These are phyloP conservation scores for Dictyostelium intermedium DNA, from an alignment of 78 protist genomes.

Conservation along the genomic window DNA sequence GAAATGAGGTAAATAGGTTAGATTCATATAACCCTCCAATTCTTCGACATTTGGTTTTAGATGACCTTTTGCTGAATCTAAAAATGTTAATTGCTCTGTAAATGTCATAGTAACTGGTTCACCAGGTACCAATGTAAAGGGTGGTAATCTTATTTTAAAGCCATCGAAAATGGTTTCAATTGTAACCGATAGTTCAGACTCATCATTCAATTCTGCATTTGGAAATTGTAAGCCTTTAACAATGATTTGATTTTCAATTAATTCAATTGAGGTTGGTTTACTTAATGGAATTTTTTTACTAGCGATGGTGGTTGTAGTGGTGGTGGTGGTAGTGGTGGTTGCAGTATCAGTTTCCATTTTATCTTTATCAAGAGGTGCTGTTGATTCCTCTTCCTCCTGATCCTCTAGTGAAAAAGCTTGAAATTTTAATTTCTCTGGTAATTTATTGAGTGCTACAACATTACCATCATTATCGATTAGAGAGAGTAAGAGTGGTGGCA, in stretches of 20 bases:
- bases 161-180: not conserved
- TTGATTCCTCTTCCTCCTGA: not conserved
- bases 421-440: not conserved
- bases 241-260: not conserved
- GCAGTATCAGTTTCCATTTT: not conserved
- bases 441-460: not conserved
- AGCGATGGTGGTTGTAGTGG: too few relatives aligned
- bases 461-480: not conserved
- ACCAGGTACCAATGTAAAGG: not conserved
- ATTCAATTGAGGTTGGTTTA: not conserved
- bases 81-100: not conserved
- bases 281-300: not conserved
- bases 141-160: not conserved
- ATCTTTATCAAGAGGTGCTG: not conserved
- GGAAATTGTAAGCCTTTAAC: not conserved
- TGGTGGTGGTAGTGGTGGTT: too few relatives aligned
- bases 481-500: not conserved
- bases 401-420: not conserved
- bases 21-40: slow-evolving; percentile 5
- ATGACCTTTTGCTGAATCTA: not conserved
- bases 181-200: not conserved
- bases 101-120: slow-evolving; percentile 12
- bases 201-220: slow-evolving; percentile 1
- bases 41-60: not conserved
- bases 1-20: slow-evolving; percentile 6